Base-by-base conservation (phyloP, 1,139 yeast species). In the Suhomyces ambrosiae region DNA sequence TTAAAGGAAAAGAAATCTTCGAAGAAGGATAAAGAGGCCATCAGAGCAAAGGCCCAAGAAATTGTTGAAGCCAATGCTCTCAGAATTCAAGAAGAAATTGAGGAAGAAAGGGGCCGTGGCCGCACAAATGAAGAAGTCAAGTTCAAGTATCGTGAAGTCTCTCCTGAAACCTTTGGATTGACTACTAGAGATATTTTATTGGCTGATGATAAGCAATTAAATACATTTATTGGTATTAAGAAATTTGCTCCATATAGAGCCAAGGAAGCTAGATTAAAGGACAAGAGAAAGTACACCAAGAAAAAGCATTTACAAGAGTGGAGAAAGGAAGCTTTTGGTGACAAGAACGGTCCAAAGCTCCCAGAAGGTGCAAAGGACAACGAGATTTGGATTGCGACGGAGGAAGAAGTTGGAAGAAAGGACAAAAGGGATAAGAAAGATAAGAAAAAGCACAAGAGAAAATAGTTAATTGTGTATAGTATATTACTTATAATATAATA, bases 201-300 rank as follows among this genome's bases (percentile, higher is more conserved):
- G 42, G 99, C 98, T 7, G 94, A 86, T 54, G 98, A 94, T 58
- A 74, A 76, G 44, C 86, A 85, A 37, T 73, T 94, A 60, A 92
- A 92, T 61, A 82, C 79, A 40, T 89, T 72, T 55, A 83, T 88
- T 45, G 95, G 97, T 10, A 68, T 94, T 50, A 92, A 92, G 68
- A 90, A 90, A 60, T 80, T 92, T 52, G 97, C 97, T 0, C 92
- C 97, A 18, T 94, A 86, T 60, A 79, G 97, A 58, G 80, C 89
- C 16, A 76, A 77, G 46, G 95, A 87, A 42, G 71, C 76, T 50
- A 74, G 82, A 48, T 65, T 74, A 50, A 87, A 83, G 58, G 98
- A 94, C 59, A 85, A 80, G 61, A 75, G 95, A 56, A 87, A 88
- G 65, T 86, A 77, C 42, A 80, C 90, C 27, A 92, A 90, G 71